These are phyloP conservation scores for Syzygium malaccense DNA, from an alignment of 441 rosid species.

Conservation along the genomic window DNA sequence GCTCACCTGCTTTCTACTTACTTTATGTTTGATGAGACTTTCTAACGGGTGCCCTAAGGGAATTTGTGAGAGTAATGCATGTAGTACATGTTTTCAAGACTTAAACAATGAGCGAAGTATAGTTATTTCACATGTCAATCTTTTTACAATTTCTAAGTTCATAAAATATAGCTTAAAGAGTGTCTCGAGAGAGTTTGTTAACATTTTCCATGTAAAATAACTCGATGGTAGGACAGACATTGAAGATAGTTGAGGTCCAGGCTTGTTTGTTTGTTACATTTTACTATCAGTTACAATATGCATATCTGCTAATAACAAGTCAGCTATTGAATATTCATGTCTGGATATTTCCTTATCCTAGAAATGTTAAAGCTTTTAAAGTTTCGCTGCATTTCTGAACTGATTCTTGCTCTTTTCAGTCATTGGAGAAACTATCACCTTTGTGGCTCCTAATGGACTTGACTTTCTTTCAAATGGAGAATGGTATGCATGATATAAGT, in stretches of 20 bases:
- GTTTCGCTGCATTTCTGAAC: neutral
- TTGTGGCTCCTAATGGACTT: conserved; percentile 57
- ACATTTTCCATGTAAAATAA: neutral
- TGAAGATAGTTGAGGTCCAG: neutral
- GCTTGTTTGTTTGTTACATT: neutral
- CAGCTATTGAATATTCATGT: neutral
- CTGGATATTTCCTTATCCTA: neutral
- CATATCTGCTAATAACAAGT: neutral
- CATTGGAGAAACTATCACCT: conserved; percentile 91
- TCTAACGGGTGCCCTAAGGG: neutral
- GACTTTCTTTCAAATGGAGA: conserved; percentile 87
- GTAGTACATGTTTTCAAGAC: neutral
- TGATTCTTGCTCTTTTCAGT: conserved; percentile 35
- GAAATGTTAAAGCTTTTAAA: neutral
- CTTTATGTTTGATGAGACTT: neutral
- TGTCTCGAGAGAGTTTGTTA: neutral
- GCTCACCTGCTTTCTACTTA: neutral
- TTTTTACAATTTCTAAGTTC: neutral
- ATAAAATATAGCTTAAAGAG: neutral
- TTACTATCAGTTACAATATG: neutral
- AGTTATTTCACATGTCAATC: neutral
- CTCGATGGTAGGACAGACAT: neutral
- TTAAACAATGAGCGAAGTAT: neutral
- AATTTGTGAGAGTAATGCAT: neutral
- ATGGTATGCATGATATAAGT: conserved; percentile 46